Percentiles rank a stretch among this genome's conserved stretches.
Conservation (phyloP, 208 protist species). For the Acanthamoeba royreba region DNA sequence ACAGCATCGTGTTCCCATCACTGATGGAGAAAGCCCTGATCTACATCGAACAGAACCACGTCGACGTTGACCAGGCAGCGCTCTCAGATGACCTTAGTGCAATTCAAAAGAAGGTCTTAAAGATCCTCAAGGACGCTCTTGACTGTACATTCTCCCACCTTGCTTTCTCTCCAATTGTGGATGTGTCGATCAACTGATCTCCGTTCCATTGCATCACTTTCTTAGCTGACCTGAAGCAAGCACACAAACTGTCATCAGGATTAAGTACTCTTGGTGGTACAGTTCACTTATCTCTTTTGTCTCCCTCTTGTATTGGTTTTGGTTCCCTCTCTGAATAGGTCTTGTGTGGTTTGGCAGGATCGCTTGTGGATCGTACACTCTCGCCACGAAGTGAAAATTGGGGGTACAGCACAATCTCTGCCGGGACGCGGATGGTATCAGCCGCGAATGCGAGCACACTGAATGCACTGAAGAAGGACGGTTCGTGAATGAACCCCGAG, state of each 20-base stretch:
- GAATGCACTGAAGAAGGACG: neutral
- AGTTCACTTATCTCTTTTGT: no score
- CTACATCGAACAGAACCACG: neutral
- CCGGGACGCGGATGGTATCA: neutral
- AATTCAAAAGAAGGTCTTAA: neutral
- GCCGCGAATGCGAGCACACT: neutral
- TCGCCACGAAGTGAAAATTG: neutral
- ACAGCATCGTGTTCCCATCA: neutral
- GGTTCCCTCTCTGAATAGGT: no score
- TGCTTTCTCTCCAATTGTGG: neutral
- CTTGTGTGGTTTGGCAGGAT: neutral
- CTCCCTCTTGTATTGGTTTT: no score
- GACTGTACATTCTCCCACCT: neutral
- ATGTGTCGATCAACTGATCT: neutral
- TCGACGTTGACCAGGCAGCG: neutral
- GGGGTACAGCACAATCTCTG: neutral
- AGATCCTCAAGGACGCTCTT: neutral
- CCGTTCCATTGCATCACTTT: neutral
- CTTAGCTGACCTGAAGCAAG: neutral
- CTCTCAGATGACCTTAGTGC: neutral
- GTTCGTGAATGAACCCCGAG: neutral
- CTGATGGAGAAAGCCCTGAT: neutral
- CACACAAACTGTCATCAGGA: neutral
- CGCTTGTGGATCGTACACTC: neutral
- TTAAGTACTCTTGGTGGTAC: no score